phyloP scores from a whole-genome alignment of 1,139 yeast species.

The Waltiozyma sp. region DNA sequence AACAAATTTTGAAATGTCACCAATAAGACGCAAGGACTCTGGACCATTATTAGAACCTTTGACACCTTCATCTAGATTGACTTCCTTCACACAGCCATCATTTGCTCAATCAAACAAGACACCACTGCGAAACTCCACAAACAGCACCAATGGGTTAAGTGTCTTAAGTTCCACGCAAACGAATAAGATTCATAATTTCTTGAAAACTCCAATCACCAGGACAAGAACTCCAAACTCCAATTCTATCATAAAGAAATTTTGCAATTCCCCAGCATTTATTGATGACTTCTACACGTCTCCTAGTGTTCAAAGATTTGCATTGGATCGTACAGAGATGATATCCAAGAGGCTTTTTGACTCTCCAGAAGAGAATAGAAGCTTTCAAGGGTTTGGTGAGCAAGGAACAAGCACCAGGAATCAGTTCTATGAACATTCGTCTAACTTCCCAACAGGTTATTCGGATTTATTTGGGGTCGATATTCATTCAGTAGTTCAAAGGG shows the following conservation, averaged over 20 bases:
- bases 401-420: conserved; percentile 1
- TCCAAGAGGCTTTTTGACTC: conserved; percentile 17
- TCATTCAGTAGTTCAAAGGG: conserved; percentile 44
- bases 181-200: conserved; percentile 12
- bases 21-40: conserved; percentile 43
- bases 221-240: conserved; percentile 20
- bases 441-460: conserved; percentile 7
- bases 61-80: conserved; percentile 18
- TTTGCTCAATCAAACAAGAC: conserved; percentile 13
- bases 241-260: conserved; percentile 36
- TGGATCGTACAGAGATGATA: conserved; percentile 32
- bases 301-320: conserved; percentile 29
- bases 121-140: conserved; percentile 12
- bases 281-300: conserved; percentile 63
- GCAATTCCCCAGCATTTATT: conserved; percentile 57
- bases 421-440: conserved; percentile 11
- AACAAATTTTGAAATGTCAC: conserved; percentile 53
- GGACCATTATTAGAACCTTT: conserved; percentile 54
- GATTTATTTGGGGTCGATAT: conserved; percentile 49
- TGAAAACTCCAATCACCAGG: conserved; percentile 17
- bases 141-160: conserved; percentile 7
- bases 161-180: conserved; percentile 8
- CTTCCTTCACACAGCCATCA: conserved; percentile 11
- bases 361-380: conserved; percentile 12
- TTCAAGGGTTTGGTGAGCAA: not conserved